A percentile compares a stretch with the other conserved stretches of the same genome.
These are phyloP conservation scores for Tetrahymena malaccensis DNA, from an alignment of 73 alveolate species.

Conservation along the genomic window DNA sequence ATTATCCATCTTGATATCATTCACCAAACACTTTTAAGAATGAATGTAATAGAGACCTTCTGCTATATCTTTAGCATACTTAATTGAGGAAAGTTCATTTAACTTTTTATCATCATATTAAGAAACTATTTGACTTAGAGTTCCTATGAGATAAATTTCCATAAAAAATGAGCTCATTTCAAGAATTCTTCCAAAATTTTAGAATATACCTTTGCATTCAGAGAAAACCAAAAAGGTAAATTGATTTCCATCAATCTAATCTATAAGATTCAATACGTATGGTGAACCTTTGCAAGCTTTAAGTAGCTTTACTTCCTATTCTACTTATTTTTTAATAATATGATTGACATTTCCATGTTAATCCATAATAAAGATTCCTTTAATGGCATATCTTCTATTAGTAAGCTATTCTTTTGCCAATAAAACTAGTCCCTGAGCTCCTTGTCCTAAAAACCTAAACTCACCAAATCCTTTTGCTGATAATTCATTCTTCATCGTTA, in stretches of 20 bases:
- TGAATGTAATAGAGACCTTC: background rate
- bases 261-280: no score
- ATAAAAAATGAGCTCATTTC: background rate
- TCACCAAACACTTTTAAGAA: background rate
- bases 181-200: no score
- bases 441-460: background rate
- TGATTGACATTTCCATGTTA: background rate
- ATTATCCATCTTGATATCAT: background rate
- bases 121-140: background rate
- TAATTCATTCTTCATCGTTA: background rate
- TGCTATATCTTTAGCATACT: background rate
- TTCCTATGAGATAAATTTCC: background rate
- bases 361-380: background rate
- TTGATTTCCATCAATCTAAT: no score
- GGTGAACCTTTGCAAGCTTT: background rate
- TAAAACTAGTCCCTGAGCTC: background rate
- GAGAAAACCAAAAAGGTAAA: no score
- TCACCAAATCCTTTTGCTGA: background rate
- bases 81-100: background rate
- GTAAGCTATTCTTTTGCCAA: background rate
- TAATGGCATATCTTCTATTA: background rate
- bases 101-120: background rate
- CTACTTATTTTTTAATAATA: background rate
- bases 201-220: no score
- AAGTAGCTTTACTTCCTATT: background rate